Evolutionary conservation across 2,329 filamentous ascomycete species (phyloP), one percentile per base, ranked within the genome.

Genomic region (Pyricularia sp.): DNA sequence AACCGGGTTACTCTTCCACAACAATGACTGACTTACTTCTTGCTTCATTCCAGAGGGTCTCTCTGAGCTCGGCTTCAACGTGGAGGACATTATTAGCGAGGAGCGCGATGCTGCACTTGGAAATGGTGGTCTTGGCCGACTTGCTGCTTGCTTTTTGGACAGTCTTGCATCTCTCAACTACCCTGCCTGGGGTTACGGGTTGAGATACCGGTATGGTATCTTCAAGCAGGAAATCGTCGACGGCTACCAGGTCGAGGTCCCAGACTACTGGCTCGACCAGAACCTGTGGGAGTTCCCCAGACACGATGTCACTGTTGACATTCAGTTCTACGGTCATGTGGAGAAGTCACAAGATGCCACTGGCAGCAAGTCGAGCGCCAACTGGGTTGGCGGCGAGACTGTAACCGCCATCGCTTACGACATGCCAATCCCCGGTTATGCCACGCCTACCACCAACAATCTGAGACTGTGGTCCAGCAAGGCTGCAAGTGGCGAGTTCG

Each of bases 191-290:
- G 94, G 94, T 44, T 99, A 99, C 72, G 94, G 93, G 65, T 80
- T 99, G 70, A 87, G 94, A 72, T 99, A 99, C 80, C 84, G 92
- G 75, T 97, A 97, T 75, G 90, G 90, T 74, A 99, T 99, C 75
- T 99, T 99, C 86, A 97, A 97, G 81, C 94, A 99, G 80, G 94
- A 97, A 79, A 97, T 99, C 71, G 88, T 97, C 66, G 90, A 97
- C 72, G 94, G 94, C 66, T 99, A 97, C 75, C 94, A 99, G 77
- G 92, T 99, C 68, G 94, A 99, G 74, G 90, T 97, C 66, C 94
- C 94, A 24, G 94, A 99, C 75, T 97, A 99, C 78, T 99, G 94
- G 94, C 85, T 99, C 64, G 94, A 97, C 75, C 97, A 97, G 78
- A 99, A 99, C 77, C 94, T 94, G 0, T 99, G 94, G 94, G 94